Evolutionary conservation across 2,329 filamentous ascomycete species (phyloP).

Genomic region (Seiridium cupressi): DNA sequence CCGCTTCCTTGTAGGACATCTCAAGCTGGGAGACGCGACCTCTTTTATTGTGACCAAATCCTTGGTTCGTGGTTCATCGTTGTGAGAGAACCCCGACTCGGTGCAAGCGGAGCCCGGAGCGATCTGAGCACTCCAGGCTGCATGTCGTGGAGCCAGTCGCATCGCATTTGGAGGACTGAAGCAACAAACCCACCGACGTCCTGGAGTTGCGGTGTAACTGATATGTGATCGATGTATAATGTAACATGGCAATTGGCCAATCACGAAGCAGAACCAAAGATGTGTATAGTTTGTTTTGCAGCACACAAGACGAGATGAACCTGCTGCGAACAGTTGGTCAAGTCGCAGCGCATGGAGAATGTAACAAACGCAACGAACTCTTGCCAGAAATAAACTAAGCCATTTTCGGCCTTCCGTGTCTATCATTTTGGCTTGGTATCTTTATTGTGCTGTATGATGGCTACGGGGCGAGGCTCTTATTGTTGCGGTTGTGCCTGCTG

Average conservation of each 20-base stretch:
- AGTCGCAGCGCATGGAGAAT: background rate
- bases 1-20: too few species aligned
- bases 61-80: too few species aligned
- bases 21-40: too few species aligned
- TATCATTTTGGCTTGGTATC: too few species aligned
- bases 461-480: background rate
- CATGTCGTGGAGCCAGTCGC: background rate
- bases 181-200: background rate
- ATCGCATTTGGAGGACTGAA: background rate
- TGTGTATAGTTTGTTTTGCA: background rate
- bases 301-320: background rate
- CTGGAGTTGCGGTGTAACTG: background rate
- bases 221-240: background rate
- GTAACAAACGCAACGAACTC: too few species aligned
- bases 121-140: too few species aligned
- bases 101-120: too few species aligned
- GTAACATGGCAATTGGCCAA: background rate
- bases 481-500: background rate
- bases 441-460: background rate
- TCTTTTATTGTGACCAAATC: too few species aligned
- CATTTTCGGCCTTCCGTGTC: background rate
- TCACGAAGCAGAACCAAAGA: background rate
- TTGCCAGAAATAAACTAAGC: background rate
- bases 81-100: too few species aligned
- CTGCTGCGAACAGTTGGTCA: background rate